These are phyloP conservation scores for Penicillium rolfsii DNA, from an alignment of 2,329 filamentous ascomycete genomes.

Conservation along the genomic window DNA sequence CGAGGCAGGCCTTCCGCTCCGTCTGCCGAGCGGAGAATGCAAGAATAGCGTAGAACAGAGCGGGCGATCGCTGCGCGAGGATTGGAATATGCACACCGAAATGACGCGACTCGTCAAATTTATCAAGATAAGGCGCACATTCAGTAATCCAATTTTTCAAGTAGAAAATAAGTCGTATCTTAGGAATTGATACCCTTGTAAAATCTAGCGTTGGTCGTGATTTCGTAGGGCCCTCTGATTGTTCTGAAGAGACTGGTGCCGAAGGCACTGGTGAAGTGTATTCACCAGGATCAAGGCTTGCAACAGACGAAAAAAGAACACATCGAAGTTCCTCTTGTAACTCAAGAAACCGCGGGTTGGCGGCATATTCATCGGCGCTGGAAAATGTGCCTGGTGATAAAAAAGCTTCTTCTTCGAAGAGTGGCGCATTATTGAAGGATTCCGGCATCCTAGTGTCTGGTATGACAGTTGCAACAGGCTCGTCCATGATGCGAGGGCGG, in stretches of 20 bases:
- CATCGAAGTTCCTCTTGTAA: constrained; percentile 49
- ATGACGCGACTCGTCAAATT: constrained; percentile 56
- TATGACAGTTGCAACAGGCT: constrained; percentile 19
- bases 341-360: constrained; percentile 48
- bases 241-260: constrained; percentile 32
- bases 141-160: constrained; percentile 46
- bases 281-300: constrained; percentile 44
- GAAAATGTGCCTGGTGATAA: constrained; percentile 33
- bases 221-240: constrained; percentile 20
- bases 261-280: constrained; percentile 37
- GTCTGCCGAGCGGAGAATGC: constrained; percentile 57
- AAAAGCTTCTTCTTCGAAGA: constrained; percentile 30
- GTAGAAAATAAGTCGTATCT: constrained; percentile 42
- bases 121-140: constrained; percentile 52
- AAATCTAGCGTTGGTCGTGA: constrained; percentile 28
- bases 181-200: constrained; percentile 35
- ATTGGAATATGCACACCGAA: constrained; percentile 57
- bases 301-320: constrained; percentile 48
- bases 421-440: constrained; percentile 17
- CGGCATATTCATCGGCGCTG: constrained; percentile 32
- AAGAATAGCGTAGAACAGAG: constrained; percentile 55
- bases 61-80: constrained; percentile 49
- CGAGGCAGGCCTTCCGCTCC: constrained; percentile 51
- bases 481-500: constrained; percentile 17
- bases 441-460: constrained; percentile 18